These are phyloP conservation scores for Colletotrichum destructivum DNA, from an alignment of 2,329 filamentous ascomycete genomes.

Conservation along the genomic window DNA sequence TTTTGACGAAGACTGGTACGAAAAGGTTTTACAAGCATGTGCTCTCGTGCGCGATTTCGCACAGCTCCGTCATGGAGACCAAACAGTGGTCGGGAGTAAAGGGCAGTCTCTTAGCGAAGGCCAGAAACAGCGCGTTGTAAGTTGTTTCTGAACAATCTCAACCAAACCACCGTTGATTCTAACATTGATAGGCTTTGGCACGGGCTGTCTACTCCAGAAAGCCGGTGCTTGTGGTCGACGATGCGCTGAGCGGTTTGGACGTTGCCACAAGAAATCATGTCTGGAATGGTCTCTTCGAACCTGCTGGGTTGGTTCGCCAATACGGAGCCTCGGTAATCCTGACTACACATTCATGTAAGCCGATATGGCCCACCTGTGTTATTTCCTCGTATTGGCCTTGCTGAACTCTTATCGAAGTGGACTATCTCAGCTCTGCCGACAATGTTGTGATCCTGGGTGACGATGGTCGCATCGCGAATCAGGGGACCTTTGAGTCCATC, in stretches of 20 bases:
- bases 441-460: constrained; percentile 27
- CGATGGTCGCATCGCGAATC: constrained; percentile 5
- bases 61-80: constrained; percentile 45
- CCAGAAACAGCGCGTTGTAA: constrained; percentile 53
- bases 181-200: constrained; percentile 49
- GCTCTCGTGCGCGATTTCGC: constrained; percentile 43
- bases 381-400: neutral
- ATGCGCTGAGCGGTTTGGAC: constrained; percentile 59
- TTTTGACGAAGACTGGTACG: constrained; percentile 45
- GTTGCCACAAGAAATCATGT: constrained; percentile 58
- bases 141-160: constrained; percentile 13
- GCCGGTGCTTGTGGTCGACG: constrained; percentile 55
- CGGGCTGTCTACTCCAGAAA: constrained; percentile 53
- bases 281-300: constrained; percentile 56
- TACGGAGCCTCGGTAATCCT: constrained; percentile 51
- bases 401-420: neutral
- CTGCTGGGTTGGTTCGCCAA: constrained; percentile 52
- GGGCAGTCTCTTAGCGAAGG: constrained; percentile 54
- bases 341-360: constrained; percentile 53
- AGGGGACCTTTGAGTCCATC: constrained; percentile 12
- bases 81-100: constrained; percentile 49
- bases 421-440: constrained; percentile 8
- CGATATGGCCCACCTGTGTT: neutral
- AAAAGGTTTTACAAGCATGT: constrained; percentile 44
- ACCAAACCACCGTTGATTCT: neutral